A percentile compares a stretch with the other conserved stretches of the same genome.
These are phyloP conservation scores for Rhodotorula sp. DNA, from an alignment of 1,284 basidiomycete genomes.

Conservation along the genomic window DNA sequence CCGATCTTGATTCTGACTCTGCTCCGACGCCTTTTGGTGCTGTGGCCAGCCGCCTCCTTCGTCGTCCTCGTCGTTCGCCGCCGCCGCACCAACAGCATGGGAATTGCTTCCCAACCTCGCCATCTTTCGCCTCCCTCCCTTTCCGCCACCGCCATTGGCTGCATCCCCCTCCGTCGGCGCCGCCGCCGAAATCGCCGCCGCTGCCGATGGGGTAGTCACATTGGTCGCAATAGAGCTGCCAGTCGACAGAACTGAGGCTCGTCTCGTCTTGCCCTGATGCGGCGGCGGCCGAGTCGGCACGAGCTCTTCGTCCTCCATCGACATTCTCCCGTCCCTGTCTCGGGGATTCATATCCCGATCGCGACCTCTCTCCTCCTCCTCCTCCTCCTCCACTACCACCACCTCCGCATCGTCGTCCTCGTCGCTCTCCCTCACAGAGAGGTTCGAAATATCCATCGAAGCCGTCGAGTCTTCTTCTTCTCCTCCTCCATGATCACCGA, in stretches of 20 bases:
- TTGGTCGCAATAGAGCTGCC: background rate
- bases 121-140: constrained; percentile 12
- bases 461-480: background rate
- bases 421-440: constrained; percentile 13
- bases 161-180: background rate
- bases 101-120: constrained; percentile 23
- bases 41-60: background rate
- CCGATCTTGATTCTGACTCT: too few species aligned
- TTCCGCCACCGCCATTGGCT: background rate
- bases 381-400: background rate
- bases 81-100: background rate
- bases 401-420: background rate
- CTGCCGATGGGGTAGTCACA: background rate
- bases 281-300: too few species aligned
- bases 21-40: too few species aligned
- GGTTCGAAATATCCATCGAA: constrained; percentile 1
- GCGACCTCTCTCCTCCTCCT: background rate
- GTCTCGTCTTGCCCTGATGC: background rate
- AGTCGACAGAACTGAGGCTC: constrained; percentile 11
- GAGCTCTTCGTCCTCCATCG: background rate
- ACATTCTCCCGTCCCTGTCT: too few species aligned
- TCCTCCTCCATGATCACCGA: background rate
- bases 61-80: background rate
- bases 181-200: background rate
- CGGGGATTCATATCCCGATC: background rate